phyloP scores from a whole-genome alignment of 2,329 filamentous ascomycete genomes.

The Didymella exigua region DNA sequence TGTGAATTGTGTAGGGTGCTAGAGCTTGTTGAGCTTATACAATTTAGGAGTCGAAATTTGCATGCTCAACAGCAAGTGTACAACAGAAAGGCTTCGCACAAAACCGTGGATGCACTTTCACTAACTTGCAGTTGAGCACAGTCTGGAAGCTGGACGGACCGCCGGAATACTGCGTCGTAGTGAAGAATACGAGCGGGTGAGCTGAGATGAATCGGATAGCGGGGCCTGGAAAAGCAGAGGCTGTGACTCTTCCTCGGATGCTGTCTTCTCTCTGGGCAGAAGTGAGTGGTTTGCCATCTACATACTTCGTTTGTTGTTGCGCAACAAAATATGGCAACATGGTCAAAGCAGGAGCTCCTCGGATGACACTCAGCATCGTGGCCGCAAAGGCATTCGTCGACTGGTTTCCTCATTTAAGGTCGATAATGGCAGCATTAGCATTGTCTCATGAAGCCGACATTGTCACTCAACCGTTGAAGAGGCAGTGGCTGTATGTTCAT shows the following conservation, averaged over 20 bases:
- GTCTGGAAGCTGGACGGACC: background rate
- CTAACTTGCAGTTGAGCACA: background rate
- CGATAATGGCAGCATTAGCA: background rate
- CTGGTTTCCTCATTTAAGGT: background rate
- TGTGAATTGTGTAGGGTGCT: background rate
- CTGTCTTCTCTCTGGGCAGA: background rate
- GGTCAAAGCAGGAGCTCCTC: background rate
- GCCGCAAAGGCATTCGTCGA: background rate
- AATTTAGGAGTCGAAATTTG: background rate
- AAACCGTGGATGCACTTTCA: background rate
- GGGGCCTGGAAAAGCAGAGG: constrained; percentile 2
- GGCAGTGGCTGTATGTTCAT: constrained; percentile 13
- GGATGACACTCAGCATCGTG: background rate
- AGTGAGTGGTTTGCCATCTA: background rate
- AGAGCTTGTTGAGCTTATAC: background rate
- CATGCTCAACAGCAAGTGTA: background rate
- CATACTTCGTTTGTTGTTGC: background rate
- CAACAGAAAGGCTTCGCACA: background rate
- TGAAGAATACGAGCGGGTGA: constrained; percentile 12
- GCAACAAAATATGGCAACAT: background rate
- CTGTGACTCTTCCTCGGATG: background rate
- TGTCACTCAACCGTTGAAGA: background rate
- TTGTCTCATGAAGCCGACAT: constrained; percentile 1
- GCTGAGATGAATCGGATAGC: background rate
- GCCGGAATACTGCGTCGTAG: background rate